Conservation (phyloP, 129 eudicot species). For the Dittrichia graveolens region DNA sequence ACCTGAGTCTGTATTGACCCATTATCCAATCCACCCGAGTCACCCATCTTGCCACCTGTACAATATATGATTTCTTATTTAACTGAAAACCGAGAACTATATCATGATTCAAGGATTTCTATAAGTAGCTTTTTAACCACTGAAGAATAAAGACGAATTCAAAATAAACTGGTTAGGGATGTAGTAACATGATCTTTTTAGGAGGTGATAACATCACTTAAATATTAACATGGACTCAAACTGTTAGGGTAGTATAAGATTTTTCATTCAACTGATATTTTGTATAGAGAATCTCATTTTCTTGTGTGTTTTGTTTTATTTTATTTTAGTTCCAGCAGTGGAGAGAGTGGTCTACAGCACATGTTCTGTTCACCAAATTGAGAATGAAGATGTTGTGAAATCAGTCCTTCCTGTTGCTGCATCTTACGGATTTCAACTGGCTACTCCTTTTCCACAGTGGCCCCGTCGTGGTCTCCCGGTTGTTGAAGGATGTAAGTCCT, state of each 20-base stretch:
- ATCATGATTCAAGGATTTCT: constrained; percentile 6
- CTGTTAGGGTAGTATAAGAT: background rate
- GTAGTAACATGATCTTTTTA: constrained; percentile 1
- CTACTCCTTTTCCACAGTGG: constrained; percentile 79
- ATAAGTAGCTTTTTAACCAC: background rate
- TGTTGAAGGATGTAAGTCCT: constrained; percentile 78
- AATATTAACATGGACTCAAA: background rate
- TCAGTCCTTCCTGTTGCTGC: constrained; percentile 70
- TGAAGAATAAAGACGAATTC: background rate
- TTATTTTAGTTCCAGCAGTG: constrained; percentile 68
- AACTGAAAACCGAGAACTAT: background rate
- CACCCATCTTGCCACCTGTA: no score
- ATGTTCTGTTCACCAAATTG: constrained; percentile 83
- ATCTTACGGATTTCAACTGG: constrained; percentile 68
- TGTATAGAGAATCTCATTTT: background rate
- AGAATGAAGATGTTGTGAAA: constrained; percentile 88
- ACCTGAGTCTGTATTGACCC: no score
- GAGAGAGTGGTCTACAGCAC: constrained; percentile 95
- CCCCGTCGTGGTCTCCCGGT: constrained; percentile 91
- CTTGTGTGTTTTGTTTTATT: background rate
- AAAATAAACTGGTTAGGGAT: no score
- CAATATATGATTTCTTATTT: background rate
- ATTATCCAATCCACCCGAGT: no score
- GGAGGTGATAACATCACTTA: constrained; percentile 15
- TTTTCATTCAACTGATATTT: background rate